phyloP scores from a whole-genome alignment of 768 basidiomycete genomes.

The Hericium erinaceus region DNA sequence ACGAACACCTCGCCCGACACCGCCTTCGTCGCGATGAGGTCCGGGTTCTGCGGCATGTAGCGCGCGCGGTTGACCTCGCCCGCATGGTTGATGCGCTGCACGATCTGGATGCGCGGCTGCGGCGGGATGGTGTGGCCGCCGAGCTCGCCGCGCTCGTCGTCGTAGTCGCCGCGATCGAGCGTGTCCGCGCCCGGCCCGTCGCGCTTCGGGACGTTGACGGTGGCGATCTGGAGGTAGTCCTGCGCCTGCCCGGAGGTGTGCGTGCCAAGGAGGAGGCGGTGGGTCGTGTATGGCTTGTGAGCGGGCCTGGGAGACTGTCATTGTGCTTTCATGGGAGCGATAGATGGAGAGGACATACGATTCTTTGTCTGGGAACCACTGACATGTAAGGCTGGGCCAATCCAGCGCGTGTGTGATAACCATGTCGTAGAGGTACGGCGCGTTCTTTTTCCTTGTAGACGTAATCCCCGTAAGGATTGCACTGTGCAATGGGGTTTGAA shows the following conservation, averaged over 20 bases:
- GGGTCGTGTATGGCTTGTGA: conserved; percentile 89
- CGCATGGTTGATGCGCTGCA: conserved; percentile 89
- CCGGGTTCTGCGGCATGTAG: conserved; percentile 99
- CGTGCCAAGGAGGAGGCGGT: conserved; percentile 91
- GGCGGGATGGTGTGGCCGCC: conserved; percentile 84
- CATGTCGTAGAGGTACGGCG: conserved; percentile 94
- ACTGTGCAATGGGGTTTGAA: background rate
- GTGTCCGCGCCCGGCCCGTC: conserved; percentile 63
- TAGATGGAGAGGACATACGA: conserved; percentile 42
- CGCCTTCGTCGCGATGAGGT: conserved; percentile 93
- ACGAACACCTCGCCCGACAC: conserved; percentile 84
- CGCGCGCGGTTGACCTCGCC: conserved; percentile 96
- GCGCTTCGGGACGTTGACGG: conserved; percentile 86
- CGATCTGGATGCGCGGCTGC: conserved; percentile 81
- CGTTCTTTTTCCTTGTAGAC: conserved; percentile 80
- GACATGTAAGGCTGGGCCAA: conserved; percentile 96
- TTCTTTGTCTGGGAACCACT: conserved; percentile 98
- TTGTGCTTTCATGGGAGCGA: background rate
- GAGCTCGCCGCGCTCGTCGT: conserved; percentile 89
- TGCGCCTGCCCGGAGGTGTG: conserved; percentile 93
- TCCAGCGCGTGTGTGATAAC: conserved; percentile 96
- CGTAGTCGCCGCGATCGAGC: conserved; percentile 73
- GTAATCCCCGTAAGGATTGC: background rate
- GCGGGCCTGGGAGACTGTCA: conserved; percentile 46
- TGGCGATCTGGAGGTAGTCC: conserved; percentile 94